Percentiles rank a stretch among this genome's conserved stretches.
Conservation (phyloP, 2,329 filamentous ascomycete species). For the Thielaviopsis musarum region DNA sequence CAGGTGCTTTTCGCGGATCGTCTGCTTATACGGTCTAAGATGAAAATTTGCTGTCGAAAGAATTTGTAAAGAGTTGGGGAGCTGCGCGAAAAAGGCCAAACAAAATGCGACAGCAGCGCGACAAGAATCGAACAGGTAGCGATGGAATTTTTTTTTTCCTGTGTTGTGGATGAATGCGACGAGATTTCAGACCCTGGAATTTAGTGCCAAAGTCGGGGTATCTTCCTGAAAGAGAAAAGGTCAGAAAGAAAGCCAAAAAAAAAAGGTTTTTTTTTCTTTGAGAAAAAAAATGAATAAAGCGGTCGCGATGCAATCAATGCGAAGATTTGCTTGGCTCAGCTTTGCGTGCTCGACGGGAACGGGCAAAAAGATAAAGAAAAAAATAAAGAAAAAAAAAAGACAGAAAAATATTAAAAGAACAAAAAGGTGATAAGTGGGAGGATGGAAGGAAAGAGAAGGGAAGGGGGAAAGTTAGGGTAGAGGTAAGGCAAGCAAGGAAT, state of each 20-base stretch:
- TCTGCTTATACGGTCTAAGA: not conserved
- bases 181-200: not conserved
- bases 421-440: slow-evolving; percentile 3
- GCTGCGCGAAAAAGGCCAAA: not conserved
- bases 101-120: not conserved
- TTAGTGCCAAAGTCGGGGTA: not conserved
- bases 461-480: not conserved
- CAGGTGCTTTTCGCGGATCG: not conserved
- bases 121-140: not conserved
- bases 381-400: not conserved
- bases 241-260: not conserved
- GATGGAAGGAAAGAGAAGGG: slow-evolving; percentile 10
- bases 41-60: not conserved
- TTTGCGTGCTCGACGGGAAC: not conserved
- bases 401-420: not conserved
- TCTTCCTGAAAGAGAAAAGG: not conserved
- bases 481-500: not conserved
- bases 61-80: not conserved
- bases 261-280: not conserved
- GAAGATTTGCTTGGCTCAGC: not conserved
- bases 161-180: not conserved
- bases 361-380: not conserved
- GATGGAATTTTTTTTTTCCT: not conserved
- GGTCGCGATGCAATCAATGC: not conserved
- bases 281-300: not conserved